phyloP scores from a whole-genome alignment of 345 rosid species.

The Adansonia digitata region DNA sequence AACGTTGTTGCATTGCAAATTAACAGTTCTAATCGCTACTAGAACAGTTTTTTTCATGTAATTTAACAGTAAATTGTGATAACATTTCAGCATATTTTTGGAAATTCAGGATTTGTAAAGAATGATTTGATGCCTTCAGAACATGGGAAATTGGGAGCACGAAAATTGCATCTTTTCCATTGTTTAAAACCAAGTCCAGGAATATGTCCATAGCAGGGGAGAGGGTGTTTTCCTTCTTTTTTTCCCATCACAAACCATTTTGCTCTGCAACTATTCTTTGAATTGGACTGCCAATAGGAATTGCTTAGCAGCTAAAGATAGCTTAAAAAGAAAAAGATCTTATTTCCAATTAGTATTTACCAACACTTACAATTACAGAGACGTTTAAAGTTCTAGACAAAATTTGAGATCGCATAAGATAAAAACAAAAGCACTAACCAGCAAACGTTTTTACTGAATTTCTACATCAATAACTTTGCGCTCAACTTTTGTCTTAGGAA shows the following conservation, averaged over 20 bases:
- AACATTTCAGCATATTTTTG: not conserved
- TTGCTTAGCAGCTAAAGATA: not conserved
- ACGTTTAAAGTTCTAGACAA: not conserved
- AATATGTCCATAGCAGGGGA: not conserved
- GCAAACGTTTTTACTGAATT: conserved; percentile 22
- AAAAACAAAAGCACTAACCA: not conserved
- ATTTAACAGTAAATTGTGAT: conserved; percentile 1
- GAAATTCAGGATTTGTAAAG: not conserved
- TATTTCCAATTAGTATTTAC: not conserved
- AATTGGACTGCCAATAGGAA: not conserved
- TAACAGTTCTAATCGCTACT: not conserved
- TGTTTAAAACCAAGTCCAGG: not conserved
- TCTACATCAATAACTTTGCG: conserved; percentile 46
- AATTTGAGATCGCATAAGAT: not conserved
- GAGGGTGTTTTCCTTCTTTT: not conserved
- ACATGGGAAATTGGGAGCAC: not conserved
- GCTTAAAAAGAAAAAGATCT: not conserved
- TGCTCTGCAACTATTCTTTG: not conserved
- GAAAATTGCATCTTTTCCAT: not conserved
- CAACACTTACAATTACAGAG: not conserved
- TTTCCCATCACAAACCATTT: not conserved
- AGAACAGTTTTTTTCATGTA: conserved; percentile 13
- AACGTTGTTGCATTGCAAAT: too few species aligned
- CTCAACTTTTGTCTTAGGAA: conserved; percentile 64
- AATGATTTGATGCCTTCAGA: not conserved